Evolutionary conservation across 164 flowering plant genomes (phyloP).

Genomic region (Euptelea pleiosperma): DNA sequence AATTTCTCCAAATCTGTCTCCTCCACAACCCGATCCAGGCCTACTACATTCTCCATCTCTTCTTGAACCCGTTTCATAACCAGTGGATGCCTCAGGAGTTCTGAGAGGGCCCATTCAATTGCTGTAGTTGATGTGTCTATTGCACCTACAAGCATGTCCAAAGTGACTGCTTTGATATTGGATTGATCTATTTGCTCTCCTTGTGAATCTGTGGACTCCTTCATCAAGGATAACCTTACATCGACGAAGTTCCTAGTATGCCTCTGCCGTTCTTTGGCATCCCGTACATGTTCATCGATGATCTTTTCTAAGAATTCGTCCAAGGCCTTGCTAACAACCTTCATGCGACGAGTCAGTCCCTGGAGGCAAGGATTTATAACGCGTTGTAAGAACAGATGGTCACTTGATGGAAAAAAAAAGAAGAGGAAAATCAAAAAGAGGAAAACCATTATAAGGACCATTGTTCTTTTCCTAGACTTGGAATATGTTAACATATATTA

Average conservation of each 20-base stretch:
- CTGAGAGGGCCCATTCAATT: constrained; percentile 11
- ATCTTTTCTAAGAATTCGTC: constrained; percentile 1
- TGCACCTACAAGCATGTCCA: constrained; percentile 13
- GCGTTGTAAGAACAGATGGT: no score
- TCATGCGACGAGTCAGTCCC: neutral
- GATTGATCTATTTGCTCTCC: constrained; percentile 2
- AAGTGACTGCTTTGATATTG: constrained; percentile 12
- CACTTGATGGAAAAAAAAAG: no score
- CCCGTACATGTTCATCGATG: constrained; percentile 4
- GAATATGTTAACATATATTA: no score
- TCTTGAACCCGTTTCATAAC: constrained; percentile 12
- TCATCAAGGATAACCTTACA: constrained; percentile 16
- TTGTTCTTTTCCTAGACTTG: no score
- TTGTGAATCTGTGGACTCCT: neutral
- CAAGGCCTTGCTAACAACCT: neutral
- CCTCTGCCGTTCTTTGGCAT: neutral
- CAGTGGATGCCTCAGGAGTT: constrained; percentile 6
- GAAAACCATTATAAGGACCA: no score
- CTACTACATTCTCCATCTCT: neutral
- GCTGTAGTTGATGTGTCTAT: constrained; percentile 10
- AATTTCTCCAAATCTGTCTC: constrained; percentile 14
- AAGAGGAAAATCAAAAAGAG: no score
- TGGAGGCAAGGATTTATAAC: no score
- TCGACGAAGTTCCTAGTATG: constrained; percentile 13
- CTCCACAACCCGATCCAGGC: constrained; percentile 17